Base-by-base conservation (phyloP, 768 basidiomycete species). In the Rubroboletus pulcherrimus region DNA sequence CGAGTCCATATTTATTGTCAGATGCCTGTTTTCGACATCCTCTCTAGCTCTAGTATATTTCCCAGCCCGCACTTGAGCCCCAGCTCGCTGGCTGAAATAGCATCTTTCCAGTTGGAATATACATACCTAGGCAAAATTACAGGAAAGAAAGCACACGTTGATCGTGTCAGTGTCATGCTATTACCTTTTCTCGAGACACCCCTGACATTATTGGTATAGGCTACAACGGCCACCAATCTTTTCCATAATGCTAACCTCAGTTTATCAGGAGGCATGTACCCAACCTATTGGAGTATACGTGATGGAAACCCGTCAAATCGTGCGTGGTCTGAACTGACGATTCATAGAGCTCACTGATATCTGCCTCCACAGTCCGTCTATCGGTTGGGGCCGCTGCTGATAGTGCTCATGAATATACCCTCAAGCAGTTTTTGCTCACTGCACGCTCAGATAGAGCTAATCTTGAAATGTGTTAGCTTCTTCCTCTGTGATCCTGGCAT, bases 51-150 rank as follows among this genome's bases (percentile, higher is more conserved):
- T 5, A 61, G 58, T 19, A 55, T 8, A 37, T 37, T n/a, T 7
- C 42, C 29, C 1, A 42, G 14, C 7, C 4, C 54, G 4, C 76
- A 78, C 0, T 56, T 69, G 0, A 71, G 73, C 49, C 66, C 76
- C 14, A 78, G 77, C 12, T 64, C 77, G 10, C 70, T 89, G n/a
- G 90, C 93, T 0, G 93, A 97, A 69, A 84, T 93, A 40, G 89
- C 84, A 4, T 90, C 82, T 42, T 75, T 89, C 53, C 91, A 94
- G 66, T 67, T 96, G 48, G 94, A 96, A 69, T 90, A 92, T 67
- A 80, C 86, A 53, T 93, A 93, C 61, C 79, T 95, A 2, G 87
- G 89, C 1, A 85, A 89, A 59, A 68, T 86, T 10, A 93, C 91
- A 1, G 88, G 87, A 2, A 85, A 87, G 58, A 78, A 80, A 49